Evolutionary conservation across 2,329 filamentous ascomycete genomes (phyloP), one percentile per base, ranked within the genome.

Genomic region (Dactylellina haptotyla): DNA sequence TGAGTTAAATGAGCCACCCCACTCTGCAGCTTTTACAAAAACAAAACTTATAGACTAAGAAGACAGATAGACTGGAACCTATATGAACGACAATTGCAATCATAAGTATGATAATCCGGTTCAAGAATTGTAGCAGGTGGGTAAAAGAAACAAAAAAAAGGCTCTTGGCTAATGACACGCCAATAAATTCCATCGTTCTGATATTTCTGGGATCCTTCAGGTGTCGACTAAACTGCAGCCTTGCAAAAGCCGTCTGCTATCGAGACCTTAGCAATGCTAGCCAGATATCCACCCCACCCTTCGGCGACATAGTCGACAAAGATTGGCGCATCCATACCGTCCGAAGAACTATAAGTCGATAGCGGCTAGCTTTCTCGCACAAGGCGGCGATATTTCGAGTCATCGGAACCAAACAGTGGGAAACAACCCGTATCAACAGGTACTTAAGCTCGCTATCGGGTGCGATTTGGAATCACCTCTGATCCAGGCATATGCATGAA

Each of bases 381-480:
- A 53, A 70, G 65, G 65, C 65, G 65, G 2, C 26, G 18, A 56
- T 8, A 57, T 48, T 70, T 70, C 39, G 57, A 70, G 32, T 61
- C 45, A 58, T 23, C n/a, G 16, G n/a, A 46, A 4, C 9, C n/a
- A 25, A 50, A 54, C 12, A 64, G 32, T 26, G 34, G 32, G 14
- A 34, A 34, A 34, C 32, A 34, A 6, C 32, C 32, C 32, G 32
- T 34, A 6, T 14, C 14, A 6, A 6, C 14, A 34, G n/a, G n/a
- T n/a, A n/a, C n/a, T n/a, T n/a, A n/a, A n/a, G n/a, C n/a, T n/a
- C 32, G 6, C 6, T 34, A 34, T 6, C 61, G 41, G 45, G 61
- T 48, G 28, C 45, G 32, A 63, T 63, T 56, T 65, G 41, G 41
- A 46, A 46, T 46, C 20, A 23, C 3, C n/a, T 10, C 8, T 4